Conservation (phyloP, 306 rosid species). For the Malus sieversii region DNA sequence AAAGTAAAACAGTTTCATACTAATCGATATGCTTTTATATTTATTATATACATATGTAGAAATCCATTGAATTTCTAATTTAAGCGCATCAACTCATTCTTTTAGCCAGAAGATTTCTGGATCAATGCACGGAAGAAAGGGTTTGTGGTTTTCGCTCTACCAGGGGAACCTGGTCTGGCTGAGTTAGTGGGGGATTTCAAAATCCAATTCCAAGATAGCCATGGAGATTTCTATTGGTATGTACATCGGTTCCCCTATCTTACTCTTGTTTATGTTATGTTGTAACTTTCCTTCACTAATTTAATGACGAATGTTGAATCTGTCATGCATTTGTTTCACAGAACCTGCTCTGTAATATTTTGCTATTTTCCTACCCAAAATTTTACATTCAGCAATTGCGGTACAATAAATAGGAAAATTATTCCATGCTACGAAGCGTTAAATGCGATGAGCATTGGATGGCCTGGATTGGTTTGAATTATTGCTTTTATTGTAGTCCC, state of each 20-base stretch:
- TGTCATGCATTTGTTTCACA: not conserved
- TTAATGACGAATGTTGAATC: not conserved
- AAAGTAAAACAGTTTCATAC: slow-evolving; percentile 5
- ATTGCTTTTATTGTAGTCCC: too few species aligned
- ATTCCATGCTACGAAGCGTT: too few species aligned
- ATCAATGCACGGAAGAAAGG: slow-evolving; percentile 80
- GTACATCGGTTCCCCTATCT: slow-evolving; percentile 4
- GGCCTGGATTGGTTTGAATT: too few species aligned
- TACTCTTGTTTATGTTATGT: not conserved
- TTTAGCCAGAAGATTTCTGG: slow-evolving; percentile 93
- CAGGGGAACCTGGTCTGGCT: slow-evolving; percentile 92
- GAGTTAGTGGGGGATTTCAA: slow-evolving; percentile 83
- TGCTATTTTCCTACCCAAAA: not conserved
- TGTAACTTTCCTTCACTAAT: not conserved
- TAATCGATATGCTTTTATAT: not conserved
- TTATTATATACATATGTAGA: not conserved
- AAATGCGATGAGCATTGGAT: too few species aligned
- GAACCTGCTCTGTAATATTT: not conserved
- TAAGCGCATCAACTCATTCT: slow-evolving; percentile 14
- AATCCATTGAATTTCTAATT: slow-evolving; percentile 12
- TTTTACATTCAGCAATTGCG: not conserved
- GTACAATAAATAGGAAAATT: not conserved
- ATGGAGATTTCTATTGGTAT: slow-evolving; percentile 94
- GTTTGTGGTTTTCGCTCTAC: slow-evolving; percentile 82
- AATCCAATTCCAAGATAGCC: slow-evolving; percentile 82